Evolutionary conservation across 441 rosid genomes (phyloP).

Genomic region (Metrosideros polymorpha): DNA sequence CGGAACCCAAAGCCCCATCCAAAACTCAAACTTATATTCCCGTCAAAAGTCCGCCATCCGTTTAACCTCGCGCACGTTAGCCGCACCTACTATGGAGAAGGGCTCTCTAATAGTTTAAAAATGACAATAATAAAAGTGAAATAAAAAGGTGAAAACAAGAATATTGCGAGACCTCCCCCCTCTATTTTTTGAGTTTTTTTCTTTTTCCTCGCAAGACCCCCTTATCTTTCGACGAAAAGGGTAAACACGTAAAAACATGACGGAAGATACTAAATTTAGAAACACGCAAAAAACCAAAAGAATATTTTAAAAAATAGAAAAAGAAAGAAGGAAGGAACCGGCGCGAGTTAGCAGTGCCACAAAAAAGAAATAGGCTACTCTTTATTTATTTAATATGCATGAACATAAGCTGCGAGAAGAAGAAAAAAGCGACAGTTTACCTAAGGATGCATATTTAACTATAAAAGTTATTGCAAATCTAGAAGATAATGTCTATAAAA

Average conservation of each 20-base stretch:
- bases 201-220: not conserved
- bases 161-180: not conserved
- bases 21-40: not conserved
- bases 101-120: not conserved
- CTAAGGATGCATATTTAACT: not conserved
- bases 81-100: not conserved
- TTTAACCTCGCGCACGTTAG: not conserved
- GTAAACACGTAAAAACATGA: not conserved
- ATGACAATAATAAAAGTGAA: not conserved
- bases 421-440: not conserved
- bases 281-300: not conserved
- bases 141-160: not conserved
- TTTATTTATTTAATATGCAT: not conserved
- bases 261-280: not conserved
- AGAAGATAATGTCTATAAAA: not conserved
- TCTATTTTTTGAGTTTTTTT: too few species aligned
- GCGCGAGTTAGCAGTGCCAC: not conserved
- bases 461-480: not conserved
- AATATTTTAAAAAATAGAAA: fast-evolving
- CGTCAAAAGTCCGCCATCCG: not conserved
- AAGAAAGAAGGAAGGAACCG: not conserved
- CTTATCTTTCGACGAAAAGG: not conserved
- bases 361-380: not conserved
- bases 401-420: not conserved
- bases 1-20: not conserved